phyloP scores from a whole-genome alignment of 495 filamentous ascomycete species.

The Chaetomium cochliodes region DNA sequence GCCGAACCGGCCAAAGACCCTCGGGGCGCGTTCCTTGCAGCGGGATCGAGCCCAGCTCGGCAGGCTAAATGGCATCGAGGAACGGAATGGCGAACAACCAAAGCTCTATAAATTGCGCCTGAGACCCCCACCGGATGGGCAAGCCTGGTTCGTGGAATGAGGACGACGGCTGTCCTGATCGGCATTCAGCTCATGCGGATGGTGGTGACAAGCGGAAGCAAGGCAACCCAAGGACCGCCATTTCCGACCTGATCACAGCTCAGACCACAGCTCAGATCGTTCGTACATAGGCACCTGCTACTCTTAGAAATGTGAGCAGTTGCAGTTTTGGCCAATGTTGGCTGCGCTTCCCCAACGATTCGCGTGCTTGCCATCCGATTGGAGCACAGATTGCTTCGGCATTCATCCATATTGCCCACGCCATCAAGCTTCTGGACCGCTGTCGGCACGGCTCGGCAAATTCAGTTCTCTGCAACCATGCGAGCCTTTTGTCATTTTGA shows the following conservation, averaged over 20 bases:
- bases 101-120: neutral
- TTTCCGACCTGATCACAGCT: neutral
- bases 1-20: neutral
- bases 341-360: neutral
- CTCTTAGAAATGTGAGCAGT: neutral
- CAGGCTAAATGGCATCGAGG: conserved; percentile 31
- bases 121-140: conserved; percentile 1
- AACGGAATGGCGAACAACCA: conserved; percentile 13
- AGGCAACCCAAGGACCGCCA: conserved; percentile 4
- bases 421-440: conserved; percentile 9
- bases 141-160: conserved; percentile 11
- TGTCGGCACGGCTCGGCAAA: conserved; percentile 19
- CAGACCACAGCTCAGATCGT: neutral
- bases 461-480: conserved; percentile 1
- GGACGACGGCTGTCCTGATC: neutral
- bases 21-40: conserved; percentile 35
- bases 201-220: conserved; percentile 3
- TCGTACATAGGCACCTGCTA: too few relatives aligned
- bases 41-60: conserved; percentile 20
- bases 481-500: neutral
- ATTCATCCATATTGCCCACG: conserved; percentile 30
- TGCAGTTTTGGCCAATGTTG: conserved; percentile 1
- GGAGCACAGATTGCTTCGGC: conserved; percentile 13
- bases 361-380: conserved; percentile 1
- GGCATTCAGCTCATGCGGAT: conserved; percentile 8